Evolutionary conservation across 129 eudicot genomes (phyloP), one percentile per base, ranked within the genome.

Genomic region (sunflower (Helianthus annuus)): DNA sequence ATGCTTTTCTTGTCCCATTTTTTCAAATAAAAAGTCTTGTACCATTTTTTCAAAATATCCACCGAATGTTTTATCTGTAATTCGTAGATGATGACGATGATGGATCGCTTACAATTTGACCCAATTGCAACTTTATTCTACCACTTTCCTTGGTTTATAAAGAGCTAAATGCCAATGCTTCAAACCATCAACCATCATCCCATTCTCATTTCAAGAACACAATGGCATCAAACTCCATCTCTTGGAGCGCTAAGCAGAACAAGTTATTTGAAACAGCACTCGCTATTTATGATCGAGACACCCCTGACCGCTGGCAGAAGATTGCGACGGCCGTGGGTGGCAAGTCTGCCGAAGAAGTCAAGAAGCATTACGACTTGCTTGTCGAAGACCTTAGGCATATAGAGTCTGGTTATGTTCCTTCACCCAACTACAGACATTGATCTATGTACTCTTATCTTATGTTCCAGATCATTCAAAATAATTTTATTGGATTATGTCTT

Each of bases 251-350:
- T 6, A 76, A 71, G 74, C 85, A 87, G 63, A 88, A 91, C 89
- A 91, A 91, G 65, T 67, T 79, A 68, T 88, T 91, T 48, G 97
- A 85, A 72, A 81, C 78, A 61, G 91, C 97, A 17, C 85, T 91
- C 53, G 95, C 89, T 27, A 36, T 73, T 14, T 85, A 79, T 42
- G 97, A 88, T 49, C 71, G 71, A 61, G 91, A 85, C 79, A 85
- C 91, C 39, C 91, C 89, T 11, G 97, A 91, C 70, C 76, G 86
- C 11, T 90, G 97, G 97, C 87, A 79, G 60, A 85, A 83, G 40
- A 74, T 87, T 69, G 97, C 95, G 13, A 79, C 68, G 63, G 85
- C 84, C 0, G 95, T 91, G 5, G 95, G 85, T 71, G 80, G 85
- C 11, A 91, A 91, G 77, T 85, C 97, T 17, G 83, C 73, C 9